Percentiles rank a stretch among this genome's conserved stretches.
phyloP scores from a whole-genome alignment of 805 yeast species.

The Myxozyma melibiosi region DNA sequence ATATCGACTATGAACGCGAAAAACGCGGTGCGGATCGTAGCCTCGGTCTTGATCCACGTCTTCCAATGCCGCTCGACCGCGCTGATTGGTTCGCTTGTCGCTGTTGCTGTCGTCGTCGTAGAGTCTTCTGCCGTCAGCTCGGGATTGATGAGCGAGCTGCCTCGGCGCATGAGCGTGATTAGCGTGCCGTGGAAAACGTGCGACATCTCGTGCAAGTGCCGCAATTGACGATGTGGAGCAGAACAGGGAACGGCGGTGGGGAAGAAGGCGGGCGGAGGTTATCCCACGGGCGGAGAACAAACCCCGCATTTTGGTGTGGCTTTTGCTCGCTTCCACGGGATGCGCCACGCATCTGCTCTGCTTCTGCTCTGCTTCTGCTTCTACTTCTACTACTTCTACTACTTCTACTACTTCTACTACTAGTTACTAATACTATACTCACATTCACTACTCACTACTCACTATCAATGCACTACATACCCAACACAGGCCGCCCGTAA shows the following conservation, averaged over 20 bases:
- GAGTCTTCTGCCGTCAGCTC: constrained; percentile 22
- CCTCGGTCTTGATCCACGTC: constrained; percentile 52
- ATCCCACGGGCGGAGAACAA: too few species aligned
- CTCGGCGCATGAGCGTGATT: constrained; percentile 38
- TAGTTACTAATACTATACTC: too few species aligned
- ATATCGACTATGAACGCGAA: constrained; percentile 48
- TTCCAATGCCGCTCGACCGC: constrained; percentile 43
- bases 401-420: too few species aligned
- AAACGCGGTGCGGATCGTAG: constrained; percentile 46
- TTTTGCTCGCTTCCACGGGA: too few species aligned
- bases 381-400: too few species aligned
- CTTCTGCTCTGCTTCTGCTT: too few species aligned
- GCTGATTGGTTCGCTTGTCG: constrained; percentile 27
- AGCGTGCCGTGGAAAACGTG: constrained; percentile 40
- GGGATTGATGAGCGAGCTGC: constrained; percentile 27
- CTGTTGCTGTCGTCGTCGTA: too few species aligned
- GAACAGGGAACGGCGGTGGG: constrained; percentile 35
- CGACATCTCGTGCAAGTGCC: constrained; percentile 39
- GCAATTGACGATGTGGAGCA: constrained; percentile 37
- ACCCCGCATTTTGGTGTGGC: too few species aligned
- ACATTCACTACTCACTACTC: not conserved
- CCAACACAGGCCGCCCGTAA: constrained; percentile 6
- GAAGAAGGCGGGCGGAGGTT: constrained; percentile 38
- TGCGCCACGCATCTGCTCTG: too few species aligned
- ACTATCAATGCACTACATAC: not conserved